Percentiles rank a stretch among this genome's conserved stretches.
Evolutionary conservation across 768 basidiomycete species (phyloP).

Genomic region (Boletus barrowsii): DNA sequence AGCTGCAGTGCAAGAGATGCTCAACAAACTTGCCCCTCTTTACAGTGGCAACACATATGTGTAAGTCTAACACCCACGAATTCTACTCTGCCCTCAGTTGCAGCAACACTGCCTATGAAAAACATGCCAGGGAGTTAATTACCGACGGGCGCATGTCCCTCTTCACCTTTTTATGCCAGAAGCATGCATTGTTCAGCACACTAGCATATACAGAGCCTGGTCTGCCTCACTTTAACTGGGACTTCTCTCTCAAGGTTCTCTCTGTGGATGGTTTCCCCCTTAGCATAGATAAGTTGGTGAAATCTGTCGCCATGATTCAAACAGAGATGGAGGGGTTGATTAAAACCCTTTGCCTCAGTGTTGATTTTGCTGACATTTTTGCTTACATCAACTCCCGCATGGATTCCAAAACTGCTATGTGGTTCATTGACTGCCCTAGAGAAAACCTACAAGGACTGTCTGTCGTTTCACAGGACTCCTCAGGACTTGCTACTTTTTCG

Average conservation of each 20-base stretch:
- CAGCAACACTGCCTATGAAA: background rate
- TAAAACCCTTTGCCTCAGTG: background rate
- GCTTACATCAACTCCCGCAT: background rate
- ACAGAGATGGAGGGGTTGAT: background rate
- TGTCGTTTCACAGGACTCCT: background rate
- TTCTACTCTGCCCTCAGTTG: no score
- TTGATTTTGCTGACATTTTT: background rate
- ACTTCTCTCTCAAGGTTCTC: background rate
- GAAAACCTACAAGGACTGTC: background rate
- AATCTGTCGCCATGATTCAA: background rate
- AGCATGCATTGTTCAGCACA: background rate
- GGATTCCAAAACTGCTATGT: background rate
- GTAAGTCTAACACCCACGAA: background rate
- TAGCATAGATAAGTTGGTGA: background rate
- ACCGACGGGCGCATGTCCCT: background rate
- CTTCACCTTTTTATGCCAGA: background rate
- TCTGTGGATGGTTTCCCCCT: background rate
- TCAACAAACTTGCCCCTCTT: background rate
- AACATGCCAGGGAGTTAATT: background rate
- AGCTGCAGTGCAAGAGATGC: background rate
- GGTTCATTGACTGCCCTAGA: background rate
- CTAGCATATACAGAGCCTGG: background rate
- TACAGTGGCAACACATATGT: background rate
- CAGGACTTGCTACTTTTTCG: background rate
- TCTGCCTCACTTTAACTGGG: background rate